Percentiles rank a stretch among this genome's conserved stretches.
phyloP scores from a whole-genome alignment of 306 rosid genomes.

The Begonia loranthoides region DNA sequence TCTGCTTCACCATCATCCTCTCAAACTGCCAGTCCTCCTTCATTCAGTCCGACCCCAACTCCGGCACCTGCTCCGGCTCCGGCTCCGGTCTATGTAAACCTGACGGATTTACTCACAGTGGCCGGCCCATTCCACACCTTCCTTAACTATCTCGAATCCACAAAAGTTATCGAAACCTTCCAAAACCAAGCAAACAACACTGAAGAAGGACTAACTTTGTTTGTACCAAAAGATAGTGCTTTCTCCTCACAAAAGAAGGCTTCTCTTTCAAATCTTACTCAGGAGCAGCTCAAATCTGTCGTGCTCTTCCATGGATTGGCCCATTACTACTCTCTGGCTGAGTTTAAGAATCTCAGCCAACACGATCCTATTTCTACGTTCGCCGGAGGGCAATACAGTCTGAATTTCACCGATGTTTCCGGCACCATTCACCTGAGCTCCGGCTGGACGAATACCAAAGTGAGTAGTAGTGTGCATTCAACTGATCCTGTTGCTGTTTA shows the following conservation, averaged over 20 bases:
- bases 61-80: constrained; percentile 69
- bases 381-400: constrained; percentile 60
- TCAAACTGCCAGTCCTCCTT: constrained; percentile 43
- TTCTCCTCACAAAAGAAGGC: constrained; percentile 48
- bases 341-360: constrained; percentile 59
- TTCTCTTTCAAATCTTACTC: constrained; percentile 55
- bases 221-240: constrained; percentile 65
- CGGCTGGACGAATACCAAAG: constrained; percentile 79
- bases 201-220: constrained; percentile 77
- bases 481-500: constrained; percentile 80
- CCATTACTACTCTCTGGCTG: constrained; percentile 63
- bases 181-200: constrained; percentile 95
- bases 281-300: constrained; percentile 53
- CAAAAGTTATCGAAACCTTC: constrained; percentile 71
- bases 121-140: constrained; percentile 90
- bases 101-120: constrained; percentile 53
- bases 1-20: constrained; percentile 42
- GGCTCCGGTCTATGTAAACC: constrained; percentile 50
- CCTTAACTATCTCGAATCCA: constrained; percentile 57
- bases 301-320: constrained; percentile 77
- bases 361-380: constrained; percentile 47
- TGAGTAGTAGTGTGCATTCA: constrained; percentile 69
- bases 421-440: constrained; percentile 48
- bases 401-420: constrained; percentile 67
- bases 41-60: constrained; percentile 49